Evolutionary conservation across 257 asterid species (phyloP).

Genomic region (Solanum peruvianum): DNA sequence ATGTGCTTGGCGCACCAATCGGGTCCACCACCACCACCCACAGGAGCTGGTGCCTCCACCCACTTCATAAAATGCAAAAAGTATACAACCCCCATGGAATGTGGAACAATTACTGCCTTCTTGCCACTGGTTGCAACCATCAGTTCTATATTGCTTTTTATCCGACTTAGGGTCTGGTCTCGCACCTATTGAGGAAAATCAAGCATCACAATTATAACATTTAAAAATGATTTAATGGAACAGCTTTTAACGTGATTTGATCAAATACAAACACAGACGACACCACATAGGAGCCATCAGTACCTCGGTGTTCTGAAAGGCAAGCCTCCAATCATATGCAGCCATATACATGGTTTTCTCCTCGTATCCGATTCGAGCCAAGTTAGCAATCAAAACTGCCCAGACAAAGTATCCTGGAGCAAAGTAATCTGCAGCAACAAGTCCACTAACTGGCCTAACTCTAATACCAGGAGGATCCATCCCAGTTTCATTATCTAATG

Average conservation of each 20-base stretch:
- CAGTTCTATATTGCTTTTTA: constrained; percentile 71
- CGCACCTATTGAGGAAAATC: constrained; percentile 46
- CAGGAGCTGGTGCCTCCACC: constrained; percentile 87
- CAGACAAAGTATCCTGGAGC: constrained; percentile 96
- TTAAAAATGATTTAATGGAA: background rate
- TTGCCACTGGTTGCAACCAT: constrained; percentile 74
- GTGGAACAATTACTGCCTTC: constrained; percentile 81
- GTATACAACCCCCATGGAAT: constrained; percentile 85
- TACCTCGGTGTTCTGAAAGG: constrained; percentile 97
- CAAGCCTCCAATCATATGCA: constrained; percentile 93
- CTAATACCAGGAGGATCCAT: constrained; percentile 80
- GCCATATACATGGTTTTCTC: constrained; percentile 98
- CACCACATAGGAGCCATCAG: background rate
- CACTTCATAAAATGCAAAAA: constrained; percentile 92
- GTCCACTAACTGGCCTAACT: constrained; percentile 89
- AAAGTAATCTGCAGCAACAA: constrained; percentile 95
- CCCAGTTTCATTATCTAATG: constrained; percentile 88
- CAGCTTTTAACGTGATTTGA: background rate
- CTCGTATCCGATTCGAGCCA: constrained; percentile 90
- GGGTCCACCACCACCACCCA: constrained; percentile 94
- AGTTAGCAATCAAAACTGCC: constrained; percentile 88
- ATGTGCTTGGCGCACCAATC: constrained; percentile 90
- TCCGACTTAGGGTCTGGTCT: constrained; percentile 62
- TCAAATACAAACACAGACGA: background rate
- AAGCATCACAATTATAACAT: background rate